Evolutionary conservation across 345 rosid genomes (phyloP).

Genomic region (Gossypium rotundifolium): DNA sequence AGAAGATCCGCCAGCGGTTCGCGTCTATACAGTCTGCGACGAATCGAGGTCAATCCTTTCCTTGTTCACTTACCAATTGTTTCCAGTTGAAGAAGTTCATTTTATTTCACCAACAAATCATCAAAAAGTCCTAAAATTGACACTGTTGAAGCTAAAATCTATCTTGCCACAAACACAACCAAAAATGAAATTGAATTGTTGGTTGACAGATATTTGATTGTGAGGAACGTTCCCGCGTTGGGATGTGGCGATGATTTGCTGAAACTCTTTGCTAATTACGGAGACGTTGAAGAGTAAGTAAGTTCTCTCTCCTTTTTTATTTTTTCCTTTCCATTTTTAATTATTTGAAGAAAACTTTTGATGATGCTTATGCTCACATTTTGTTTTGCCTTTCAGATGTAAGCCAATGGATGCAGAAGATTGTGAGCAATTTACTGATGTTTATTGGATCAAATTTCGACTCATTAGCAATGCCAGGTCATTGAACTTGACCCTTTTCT

Average conservation of each 20-base stretch:
- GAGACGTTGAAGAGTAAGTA: constrained; percentile 81
- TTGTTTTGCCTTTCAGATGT: constrained; percentile 32
- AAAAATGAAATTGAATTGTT: background rate
- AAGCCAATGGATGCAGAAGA: constrained; percentile 97
- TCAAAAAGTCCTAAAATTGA: background rate
- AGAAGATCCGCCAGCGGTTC: constrained; percentile 61
- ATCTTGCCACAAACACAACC: background rate
- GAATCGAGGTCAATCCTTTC: constrained; percentile 53
- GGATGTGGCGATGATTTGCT: constrained; percentile 88
- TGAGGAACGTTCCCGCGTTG: constrained; percentile 79
- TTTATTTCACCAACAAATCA: background rate
- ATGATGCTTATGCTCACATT: background rate
- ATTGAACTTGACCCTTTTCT: background rate
- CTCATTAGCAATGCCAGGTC: constrained; percentile 72
- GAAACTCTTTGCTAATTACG: constrained; percentile 62
- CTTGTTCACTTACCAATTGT: background rate
- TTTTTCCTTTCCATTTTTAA: background rate
- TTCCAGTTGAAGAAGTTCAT: background rate
- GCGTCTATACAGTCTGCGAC: constrained; percentile 82
- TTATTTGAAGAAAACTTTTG: background rate
- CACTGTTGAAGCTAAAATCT: background rate
- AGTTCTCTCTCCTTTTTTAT: background rate
- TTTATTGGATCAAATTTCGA: constrained; percentile 72
- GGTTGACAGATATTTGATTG: constrained; percentile 55
- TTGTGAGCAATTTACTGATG: constrained; percentile 71